Conservation (phyloP, 2,329 filamentous ascomycete genomes). For the Stagonosporopsis tanaceti region DNA sequence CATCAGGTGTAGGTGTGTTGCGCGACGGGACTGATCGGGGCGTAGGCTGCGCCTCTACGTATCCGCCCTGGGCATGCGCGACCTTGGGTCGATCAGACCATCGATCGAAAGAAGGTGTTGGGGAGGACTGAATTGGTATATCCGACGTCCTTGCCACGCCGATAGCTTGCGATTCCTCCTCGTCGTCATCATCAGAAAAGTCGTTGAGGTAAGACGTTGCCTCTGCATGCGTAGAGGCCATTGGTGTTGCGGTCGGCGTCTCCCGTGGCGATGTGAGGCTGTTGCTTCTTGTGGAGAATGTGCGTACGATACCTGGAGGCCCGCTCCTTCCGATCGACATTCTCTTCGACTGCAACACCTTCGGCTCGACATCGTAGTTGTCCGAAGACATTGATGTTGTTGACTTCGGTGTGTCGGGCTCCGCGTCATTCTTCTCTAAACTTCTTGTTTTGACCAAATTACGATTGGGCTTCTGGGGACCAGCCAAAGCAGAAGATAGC, state of each 20-base stretch:
- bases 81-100: slow-evolving; percentile 25
- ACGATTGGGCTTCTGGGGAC: slow-evolving; percentile 23
- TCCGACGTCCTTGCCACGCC: slow-evolving; percentile 56
- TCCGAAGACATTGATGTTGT: slow-evolving; percentile 22
- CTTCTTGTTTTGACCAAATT: slow-evolving; percentile 23
- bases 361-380: slow-evolving; percentile 35
- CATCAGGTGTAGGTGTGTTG: slow-evolving; percentile 41
- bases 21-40: slow-evolving; percentile 34
- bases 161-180: slow-evolving; percentile 43
- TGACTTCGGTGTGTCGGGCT: slow-evolving; percentile 26
- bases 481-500: slow-evolving; percentile 42
- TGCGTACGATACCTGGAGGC: slow-evolving; percentile 45
- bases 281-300: slow-evolving; percentile 43
- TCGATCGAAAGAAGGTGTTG: slow-evolving; percentile 36
- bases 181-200: slow-evolving; percentile 36
- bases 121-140: slow-evolving; percentile 41
- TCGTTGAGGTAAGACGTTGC: slow-evolving; percentile 42
- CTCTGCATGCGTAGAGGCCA: slow-evolving; percentile 23
- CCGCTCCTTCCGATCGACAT: slow-evolving; percentile 48
- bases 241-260: slow-evolving; percentile 32
- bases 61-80: slow-evolving; percentile 32
- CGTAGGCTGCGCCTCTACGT: slow-evolving; percentile 37
- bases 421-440: slow-evolving; percentile 25
- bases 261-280: slow-evolving; percentile 32
- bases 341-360: slow-evolving; percentile 46